Percentiles rank a stretch among this genome's conserved stretches.
phyloP scores from a whole-genome alignment of 1,284 basidiomycete genomes.

The Sporisorium graminicola region DNA sequence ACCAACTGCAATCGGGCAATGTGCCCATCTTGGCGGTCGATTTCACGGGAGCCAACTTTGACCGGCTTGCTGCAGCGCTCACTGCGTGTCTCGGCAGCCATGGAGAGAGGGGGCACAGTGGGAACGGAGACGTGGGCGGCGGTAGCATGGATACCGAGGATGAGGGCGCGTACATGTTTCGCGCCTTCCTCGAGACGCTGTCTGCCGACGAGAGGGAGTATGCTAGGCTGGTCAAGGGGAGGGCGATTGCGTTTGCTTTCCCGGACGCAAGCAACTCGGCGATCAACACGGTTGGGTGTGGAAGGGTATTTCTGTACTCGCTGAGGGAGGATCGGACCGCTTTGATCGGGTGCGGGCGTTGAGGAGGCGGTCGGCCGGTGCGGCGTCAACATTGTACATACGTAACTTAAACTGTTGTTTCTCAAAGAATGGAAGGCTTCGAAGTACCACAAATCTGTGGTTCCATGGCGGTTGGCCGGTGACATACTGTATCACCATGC shows the following conservation, averaged over 20 bases:
- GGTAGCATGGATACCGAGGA: slow-evolving; percentile 21
- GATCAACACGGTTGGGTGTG: slow-evolving; percentile 24
- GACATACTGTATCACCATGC: no score
- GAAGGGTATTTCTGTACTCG: slow-evolving; percentile 54
- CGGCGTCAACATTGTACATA: neutral
- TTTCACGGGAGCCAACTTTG: slow-evolving; percentile 50
- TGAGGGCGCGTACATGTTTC: slow-evolving; percentile 50
- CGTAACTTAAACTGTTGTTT: neutral
- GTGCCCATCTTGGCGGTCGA: slow-evolving; percentile 64
- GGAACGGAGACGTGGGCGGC: slow-evolving; percentile 3
- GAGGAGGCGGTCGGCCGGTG: neutral
- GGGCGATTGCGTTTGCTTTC: slow-evolving; percentile 44
- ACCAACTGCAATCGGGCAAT: slow-evolving; percentile 52
- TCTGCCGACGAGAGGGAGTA: slow-evolving; percentile 63
- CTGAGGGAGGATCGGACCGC: slow-evolving; percentile 52
- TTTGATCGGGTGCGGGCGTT: slow-evolving; percentile 47
- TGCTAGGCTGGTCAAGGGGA: slow-evolving; percentile 40
- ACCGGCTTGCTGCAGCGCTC: slow-evolving; percentile 43
- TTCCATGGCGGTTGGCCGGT: no score
- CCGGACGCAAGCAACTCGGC: slow-evolving; percentile 37
- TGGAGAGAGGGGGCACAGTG: slow-evolving; percentile 12
- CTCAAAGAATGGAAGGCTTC: neutral
- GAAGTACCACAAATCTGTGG: no score
- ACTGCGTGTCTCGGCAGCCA: slow-evolving; percentile 50
- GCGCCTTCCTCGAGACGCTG: slow-evolving; percentile 50